These are phyloP conservation scores for Metschnikowia rubicola DNA, from an alignment of 805 yeast species.

Conservation along the genomic window DNA sequence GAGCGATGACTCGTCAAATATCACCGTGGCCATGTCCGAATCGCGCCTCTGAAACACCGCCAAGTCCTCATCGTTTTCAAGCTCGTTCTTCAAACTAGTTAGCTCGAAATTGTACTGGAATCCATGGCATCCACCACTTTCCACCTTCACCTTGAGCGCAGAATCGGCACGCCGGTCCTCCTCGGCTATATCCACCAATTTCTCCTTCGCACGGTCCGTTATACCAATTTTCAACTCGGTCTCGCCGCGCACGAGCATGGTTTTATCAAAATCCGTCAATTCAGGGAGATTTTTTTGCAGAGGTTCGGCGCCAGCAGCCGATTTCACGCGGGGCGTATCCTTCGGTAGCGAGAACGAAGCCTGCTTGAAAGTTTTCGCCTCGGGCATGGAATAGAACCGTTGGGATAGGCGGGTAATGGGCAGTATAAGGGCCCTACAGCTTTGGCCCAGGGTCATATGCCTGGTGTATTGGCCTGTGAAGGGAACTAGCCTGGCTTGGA, in stretches of 20 bases:
- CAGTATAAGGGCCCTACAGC: neutral
- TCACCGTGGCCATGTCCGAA: conserved; percentile 49
- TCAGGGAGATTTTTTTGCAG: neutral
- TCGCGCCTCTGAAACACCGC: conserved; percentile 66
- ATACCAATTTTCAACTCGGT: conserved; percentile 44
- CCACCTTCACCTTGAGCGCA: conserved; percentile 75
- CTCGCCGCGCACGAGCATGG: conserved; percentile 33
- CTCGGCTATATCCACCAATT: conserved; percentile 49
- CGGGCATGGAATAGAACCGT: conserved; percentile 1
- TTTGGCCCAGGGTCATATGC: too few relatives aligned
- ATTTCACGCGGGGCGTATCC: conserved; percentile 4
- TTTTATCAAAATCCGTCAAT: conserved; percentile 23
- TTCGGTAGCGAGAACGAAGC: conserved; percentile 31
- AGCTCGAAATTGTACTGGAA: conserved; percentile 82
- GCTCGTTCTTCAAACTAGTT: conserved; percentile 39
- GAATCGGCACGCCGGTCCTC: conserved; percentile 50
- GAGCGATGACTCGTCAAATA: conserved; percentile 77
- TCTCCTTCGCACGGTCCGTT: conserved; percentile 46
- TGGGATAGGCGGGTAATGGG: neutral
- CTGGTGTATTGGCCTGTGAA: too few relatives aligned
- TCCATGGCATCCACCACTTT: conserved; percentile 98
- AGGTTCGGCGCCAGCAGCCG: neutral
- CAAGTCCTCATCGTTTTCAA: conserved; percentile 27
- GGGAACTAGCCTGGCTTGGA: too few relatives aligned
- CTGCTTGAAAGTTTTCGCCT: conserved; percentile 23